Base-by-base conservation (phyloP, 2,329 filamentous ascomycete species). In the Penicillium capsulatum region DNA sequence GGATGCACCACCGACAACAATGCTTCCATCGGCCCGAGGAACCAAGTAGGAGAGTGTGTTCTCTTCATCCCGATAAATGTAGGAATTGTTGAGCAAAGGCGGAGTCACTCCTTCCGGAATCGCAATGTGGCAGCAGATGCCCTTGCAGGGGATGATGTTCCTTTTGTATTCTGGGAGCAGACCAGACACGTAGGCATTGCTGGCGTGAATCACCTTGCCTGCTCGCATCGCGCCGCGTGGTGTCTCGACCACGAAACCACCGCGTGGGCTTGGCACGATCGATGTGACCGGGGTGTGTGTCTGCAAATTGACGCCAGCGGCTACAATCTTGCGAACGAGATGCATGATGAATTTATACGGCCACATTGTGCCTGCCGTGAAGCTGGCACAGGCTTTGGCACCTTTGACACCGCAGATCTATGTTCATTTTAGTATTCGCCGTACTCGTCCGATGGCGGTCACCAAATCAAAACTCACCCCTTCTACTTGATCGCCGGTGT, bases 331-430 rank as follows among this genome's bases (percentile, higher is more conserved):
- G 59, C 46, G 79, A 1, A 94, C 67, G 0, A 90, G 72, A 63
- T 79, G 83, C 2, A 81, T 70, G 2, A 94, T 81, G 17, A 94
- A 76, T 67, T 92, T 94, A 63, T 94, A 94, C 0, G 88, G 89
- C 64, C 65, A 69, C 20, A 68, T 47, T 2, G 58, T 59, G 3
- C 52, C 65, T 0, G 64, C 54, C 3, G 65, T 65, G 36, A 57
- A 67, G 3, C 59, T 57, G 9, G 67, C 59, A 22, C 59, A 64
- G 2, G 57, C 60, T 38, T 62, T 61, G 2, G 66, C 65, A 14
- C 59, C 65, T 38, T 67, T 67, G 26, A 70, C 61, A 2, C 66
- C 63, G 3, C 64, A 69, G 10, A 65, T 54, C 51, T 63, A 16
- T 31, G 14, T 16, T 8, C 14, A 8, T 29, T n/a, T 17, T 15